Evolutionary conservation across 2,329 filamentous ascomycete species (phyloP), one percentile per base, ranked within the genome.

Genomic region (Ophiostoma triangulosporum): DNA sequence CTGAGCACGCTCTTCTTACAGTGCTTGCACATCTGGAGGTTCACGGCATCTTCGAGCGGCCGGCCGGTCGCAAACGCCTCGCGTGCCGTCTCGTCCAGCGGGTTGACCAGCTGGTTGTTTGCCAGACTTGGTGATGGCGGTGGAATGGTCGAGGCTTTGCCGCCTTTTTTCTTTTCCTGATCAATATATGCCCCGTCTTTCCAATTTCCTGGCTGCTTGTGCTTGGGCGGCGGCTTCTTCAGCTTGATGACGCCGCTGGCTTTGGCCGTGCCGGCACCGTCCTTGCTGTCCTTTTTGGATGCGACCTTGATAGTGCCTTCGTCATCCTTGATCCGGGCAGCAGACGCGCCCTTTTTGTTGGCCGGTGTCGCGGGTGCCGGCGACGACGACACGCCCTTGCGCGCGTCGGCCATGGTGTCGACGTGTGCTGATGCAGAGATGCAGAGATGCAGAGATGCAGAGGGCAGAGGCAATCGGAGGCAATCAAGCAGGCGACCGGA

Each of bases 1-100:
- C 84, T 86, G 14, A 93, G 73, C 12, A 95, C 79, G 51, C 86
- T 86, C 62, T 94, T 90, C 69, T 93, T 95, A 71, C 91, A 98
- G 66, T 94, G 88, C 66, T 93, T 96, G 76, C 91, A 98, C 60
- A 85, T 77, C 50, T 93, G 82, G 9, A 88, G 77, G 58, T 95
- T 88, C 11, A 86, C 78, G 54, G 74, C 75, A 63, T 95, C 90
- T 61, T 89, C 83, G 60, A 95, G 76, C 0, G 89, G 88, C 55
- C 84, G 81, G 57, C 88, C 88, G 48, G 84, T 90, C 4, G 81
- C 75, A 66, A 96, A 96, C 4, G 86, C 86, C 56, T 88, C 81
- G 60, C 86, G 79, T 14, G 86, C 81, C 57, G 74, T 79, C 56
- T 89, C 83, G 62, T 94, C 87, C 51, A 95, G 77, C 52, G 80